Conservation (phyloP, 345 rosid genomes). For the Pseudoturritis turrita region DNA sequence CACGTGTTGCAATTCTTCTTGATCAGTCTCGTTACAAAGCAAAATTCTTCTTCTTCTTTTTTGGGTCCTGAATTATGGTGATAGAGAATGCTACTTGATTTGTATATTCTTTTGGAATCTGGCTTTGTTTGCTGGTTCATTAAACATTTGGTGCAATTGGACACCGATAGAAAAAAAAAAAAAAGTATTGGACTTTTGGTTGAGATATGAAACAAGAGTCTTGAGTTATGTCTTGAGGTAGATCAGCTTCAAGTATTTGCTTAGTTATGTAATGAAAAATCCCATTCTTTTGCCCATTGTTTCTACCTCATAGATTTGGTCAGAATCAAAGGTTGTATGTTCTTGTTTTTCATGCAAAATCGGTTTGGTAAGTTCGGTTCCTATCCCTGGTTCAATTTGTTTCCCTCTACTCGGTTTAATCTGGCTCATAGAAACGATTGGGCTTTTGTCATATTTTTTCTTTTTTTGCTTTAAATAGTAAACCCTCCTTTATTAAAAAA, state of each 20-base stretch:
- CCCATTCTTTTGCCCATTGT: no score
- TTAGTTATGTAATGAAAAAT: no score
- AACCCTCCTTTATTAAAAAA: no score
- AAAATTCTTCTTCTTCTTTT: background rate
- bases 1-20: slow-evolving; percentile 53
- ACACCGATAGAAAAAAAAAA: background rate
- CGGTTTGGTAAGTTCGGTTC: no score
- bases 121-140: slow-evolving; percentile 15
- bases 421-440: no score
- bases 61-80: background rate
- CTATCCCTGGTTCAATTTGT: no score
- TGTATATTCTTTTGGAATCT: slow-evolving; percentile 30
- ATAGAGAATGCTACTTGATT: slow-evolving; percentile 15
- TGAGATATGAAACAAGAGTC: slow-evolving; percentile 1
- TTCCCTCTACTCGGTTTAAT: no score
- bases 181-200: slow-evolving; percentile 1
- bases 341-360: no score
- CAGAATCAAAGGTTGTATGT: no score
- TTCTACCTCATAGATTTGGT: no score
- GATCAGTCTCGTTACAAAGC: slow-evolving; percentile 22
- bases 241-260: background rate
- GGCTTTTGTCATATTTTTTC: no score
- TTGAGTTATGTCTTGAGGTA: background rate
- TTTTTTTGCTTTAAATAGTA: no score
- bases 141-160: slow-evolving; percentile 25